phyloP scores from a whole-genome alignment of 176 grass and related monocot genomes.

The Elymus sibiricus region DNA sequence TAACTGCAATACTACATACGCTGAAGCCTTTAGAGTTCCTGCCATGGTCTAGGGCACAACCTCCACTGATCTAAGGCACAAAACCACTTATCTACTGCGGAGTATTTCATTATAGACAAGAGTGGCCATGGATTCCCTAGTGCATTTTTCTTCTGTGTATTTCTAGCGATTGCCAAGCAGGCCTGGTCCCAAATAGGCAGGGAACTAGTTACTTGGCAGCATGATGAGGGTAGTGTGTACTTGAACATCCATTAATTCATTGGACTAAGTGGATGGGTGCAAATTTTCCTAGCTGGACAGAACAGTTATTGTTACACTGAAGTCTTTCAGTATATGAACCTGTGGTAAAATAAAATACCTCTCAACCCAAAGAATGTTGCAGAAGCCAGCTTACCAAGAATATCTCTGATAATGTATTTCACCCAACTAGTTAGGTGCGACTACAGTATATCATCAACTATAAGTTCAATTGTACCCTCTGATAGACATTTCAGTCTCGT shows the following conservation, averaged over 20 bases:
- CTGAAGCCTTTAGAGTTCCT: neutral
- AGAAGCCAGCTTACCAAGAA: neutral
- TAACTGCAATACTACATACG: neutral
- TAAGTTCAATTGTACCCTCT: neutral
- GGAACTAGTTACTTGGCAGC: neutral
- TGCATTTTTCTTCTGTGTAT: neutral
- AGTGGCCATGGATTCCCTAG: neutral
- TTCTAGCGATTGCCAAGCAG: too few species aligned
- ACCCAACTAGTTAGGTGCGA: neutral
- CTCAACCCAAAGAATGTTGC: neutral
- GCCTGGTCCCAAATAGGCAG: neutral
- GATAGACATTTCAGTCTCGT: neutral
- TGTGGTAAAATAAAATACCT: neutral
- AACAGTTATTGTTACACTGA: neutral
- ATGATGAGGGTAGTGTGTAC: neutral
- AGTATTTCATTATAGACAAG: neutral
- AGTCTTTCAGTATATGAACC: neutral
- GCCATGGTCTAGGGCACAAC: neutral
- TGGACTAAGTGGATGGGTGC: neutral
- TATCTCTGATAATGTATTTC: neutral
- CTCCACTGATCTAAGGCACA: neutral
- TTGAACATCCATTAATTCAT: neutral
- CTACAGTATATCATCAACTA: neutral
- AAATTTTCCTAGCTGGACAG: neutral
- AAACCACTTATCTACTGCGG: neutral